These are phyloP conservation scores for Microbotryum saponariae DNA, from an alignment of 1,284 basidiomycete genomes.

Conservation along the genomic window DNA sequence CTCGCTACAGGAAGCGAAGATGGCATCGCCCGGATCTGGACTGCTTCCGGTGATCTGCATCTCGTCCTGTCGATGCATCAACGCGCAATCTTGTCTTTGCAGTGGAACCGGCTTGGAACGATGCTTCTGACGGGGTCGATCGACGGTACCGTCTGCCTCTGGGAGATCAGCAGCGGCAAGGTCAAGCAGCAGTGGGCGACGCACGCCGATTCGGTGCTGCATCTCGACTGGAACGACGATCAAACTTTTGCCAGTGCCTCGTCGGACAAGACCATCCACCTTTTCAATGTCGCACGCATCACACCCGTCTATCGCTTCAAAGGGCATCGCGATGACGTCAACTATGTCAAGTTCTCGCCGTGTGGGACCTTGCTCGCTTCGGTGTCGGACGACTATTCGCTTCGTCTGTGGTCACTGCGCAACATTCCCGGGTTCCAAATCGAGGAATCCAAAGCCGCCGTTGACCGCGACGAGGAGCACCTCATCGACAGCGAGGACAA, in stretches of 20 bases:
- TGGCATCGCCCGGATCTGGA: slow-evolving; percentile 53
- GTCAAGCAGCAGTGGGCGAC: slow-evolving; percentile 34
- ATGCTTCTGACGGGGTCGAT: slow-evolving; percentile 33
- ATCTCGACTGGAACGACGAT: slow-evolving; percentile 70
- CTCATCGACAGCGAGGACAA: slow-evolving; percentile 21
- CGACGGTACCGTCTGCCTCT: slow-evolving; percentile 35
- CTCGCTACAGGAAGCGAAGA: slow-evolving; percentile 54
- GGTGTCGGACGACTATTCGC: slow-evolving; percentile 68
- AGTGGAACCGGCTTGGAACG: slow-evolving; percentile 33
- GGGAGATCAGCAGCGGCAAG: slow-evolving; percentile 35
- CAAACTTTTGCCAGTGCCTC: slow-evolving; percentile 64
- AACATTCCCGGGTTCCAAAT: slow-evolving; percentile 47
- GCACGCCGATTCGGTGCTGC: slow-evolving; percentile 60
- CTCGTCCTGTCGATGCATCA: slow-evolving; percentile 38
- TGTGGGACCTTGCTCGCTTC: slow-evolving; percentile 60
- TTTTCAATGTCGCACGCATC: slow-evolving; percentile 25
- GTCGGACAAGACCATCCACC: slow-evolving; percentile 49
- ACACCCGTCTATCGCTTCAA: slow-evolving; percentile 40
- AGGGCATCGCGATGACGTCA: slow-evolving; percentile 68
- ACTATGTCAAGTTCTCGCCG: slow-evolving; percentile 63
- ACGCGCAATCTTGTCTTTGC: slow-evolving; percentile 31
- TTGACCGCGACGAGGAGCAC: slow-evolving; percentile 17
- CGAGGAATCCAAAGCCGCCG: background rate
- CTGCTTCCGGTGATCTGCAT: slow-evolving; percentile 39
- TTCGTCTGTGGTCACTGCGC: slow-evolving; percentile 61